Evolutionary conservation across 176 grass and related monocot genomes (phyloP), one percentile per base, ranked within the genome.

Genomic region (Oryza officinalis): DNA sequence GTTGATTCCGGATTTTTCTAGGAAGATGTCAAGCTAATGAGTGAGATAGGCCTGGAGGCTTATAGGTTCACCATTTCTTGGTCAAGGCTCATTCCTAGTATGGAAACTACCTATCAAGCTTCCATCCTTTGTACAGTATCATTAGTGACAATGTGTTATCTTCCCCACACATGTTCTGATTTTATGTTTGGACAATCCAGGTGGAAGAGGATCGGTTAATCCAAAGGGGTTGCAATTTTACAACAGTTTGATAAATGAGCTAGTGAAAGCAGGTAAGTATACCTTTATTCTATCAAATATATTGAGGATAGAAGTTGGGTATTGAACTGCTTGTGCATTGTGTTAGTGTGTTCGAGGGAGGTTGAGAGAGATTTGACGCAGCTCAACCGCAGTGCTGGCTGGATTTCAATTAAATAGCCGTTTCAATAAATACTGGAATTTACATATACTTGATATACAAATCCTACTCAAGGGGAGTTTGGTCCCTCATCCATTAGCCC

Each of bases 31-130:
- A 85, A 86, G 5, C 44, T 90, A n/a, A 93, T 93, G 80, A 68
- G 45, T 44, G 71, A 88, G 7, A 84, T 52, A 44, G 93, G 88
- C 44, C 45, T 95, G 46, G 88, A 91, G 63, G 86, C 86, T 22
- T 95, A 90, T 40, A 88, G 83, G 72, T 92, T 95, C 85, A 87
- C 93, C 76, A 92, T 95, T 67, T 95, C 90, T 84, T 95, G 93
- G 90, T 92, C 93, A 47, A 92, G 90, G 10, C 83, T 92, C 54
- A 83, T 95, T 69, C 90, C 93, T 80, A 70, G 92, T 94, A 77
- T 25, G 69, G 25, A 5, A 41, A 27, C 6, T 38, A 0, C 9
- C 65, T 31, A 54, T 41, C 40, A 41, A 38, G 37, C 7, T 38
- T 38, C 37, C 7, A 38, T 38, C 8, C 7, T 38, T 6, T 5